phyloP scores from a whole-genome alignment of 805 yeast genomes.

The Spathaspora arborariae region DNA sequence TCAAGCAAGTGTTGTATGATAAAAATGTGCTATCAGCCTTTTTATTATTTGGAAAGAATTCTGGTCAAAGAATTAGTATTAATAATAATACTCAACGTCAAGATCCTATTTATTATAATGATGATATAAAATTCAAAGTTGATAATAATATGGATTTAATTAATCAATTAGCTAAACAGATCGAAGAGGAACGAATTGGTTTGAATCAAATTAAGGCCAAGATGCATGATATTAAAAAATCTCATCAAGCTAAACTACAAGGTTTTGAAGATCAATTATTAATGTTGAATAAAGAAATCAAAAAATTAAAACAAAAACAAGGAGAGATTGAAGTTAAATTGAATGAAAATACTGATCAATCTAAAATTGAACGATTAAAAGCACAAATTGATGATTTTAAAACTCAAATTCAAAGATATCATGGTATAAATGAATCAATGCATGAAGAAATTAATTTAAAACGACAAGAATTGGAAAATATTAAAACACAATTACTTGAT shows the following conservation, averaged over 20 bases:
- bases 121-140: slow-evolving; percentile 27
- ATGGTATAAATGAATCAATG: slow-evolving; percentile 27
- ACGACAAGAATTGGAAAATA: slow-evolving; percentile 8
- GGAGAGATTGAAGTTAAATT: slow-evolving; percentile 35
- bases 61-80: slow-evolving; percentile 41
- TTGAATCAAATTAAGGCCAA: slow-evolving; percentile 2
- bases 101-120: slow-evolving; percentile 51
- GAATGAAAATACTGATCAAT: slow-evolving; percentile 43
- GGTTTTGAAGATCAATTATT: not conserved
- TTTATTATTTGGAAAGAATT: slow-evolving; percentile 37
- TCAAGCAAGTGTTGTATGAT: slow-evolving; percentile 36
- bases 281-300: not conserved
- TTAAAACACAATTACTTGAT: not conserved
- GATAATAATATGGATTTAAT: slow-evolving; percentile 6
- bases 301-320: slow-evolving; percentile 17
- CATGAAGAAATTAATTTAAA: slow-evolving; percentile 16
- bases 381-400: slow-evolving; percentile 28
- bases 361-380: slow-evolving; percentile 33
- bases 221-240: not conserved
- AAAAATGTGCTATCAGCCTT: slow-evolving; percentile 40
- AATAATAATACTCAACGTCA: slow-evolving; percentile 39
- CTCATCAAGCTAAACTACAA: slow-evolving; percentile 1
- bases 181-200: slow-evolving; percentile 3
- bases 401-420: slow-evolving; percentile 22
- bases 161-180: slow-evolving; percentile 6